Evolutionary conservation across 495 filamentous ascomycete genomes (phyloP).

Genomic region (Saxophila tyrrhenica): DNA sequence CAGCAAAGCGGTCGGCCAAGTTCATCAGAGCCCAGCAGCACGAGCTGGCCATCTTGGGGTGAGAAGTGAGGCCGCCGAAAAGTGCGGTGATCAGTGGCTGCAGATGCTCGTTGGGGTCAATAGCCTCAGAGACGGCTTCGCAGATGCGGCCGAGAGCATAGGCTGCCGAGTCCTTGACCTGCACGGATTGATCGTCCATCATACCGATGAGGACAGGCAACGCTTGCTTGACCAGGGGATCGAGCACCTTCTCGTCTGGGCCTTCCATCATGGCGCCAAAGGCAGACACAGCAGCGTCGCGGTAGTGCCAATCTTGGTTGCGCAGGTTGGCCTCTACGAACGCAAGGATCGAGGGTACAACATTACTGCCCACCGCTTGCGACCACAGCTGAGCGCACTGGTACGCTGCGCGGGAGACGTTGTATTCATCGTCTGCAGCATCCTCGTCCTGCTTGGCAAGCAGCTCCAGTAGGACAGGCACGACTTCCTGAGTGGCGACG

Average conservation of each 20-base stretch:
- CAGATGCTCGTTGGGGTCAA: conserved; percentile 72
- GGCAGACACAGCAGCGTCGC: conserved; percentile 94
- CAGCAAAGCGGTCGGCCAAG: conserved; percentile 85
- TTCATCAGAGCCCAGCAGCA: conserved; percentile 99
- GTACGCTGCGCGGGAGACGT: conserved; percentile 86
- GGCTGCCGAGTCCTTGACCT: conserved; percentile 93
- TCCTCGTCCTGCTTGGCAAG: conserved; percentile 97
- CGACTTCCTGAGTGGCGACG: conserved; percentile 80
- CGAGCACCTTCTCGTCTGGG: conserved; percentile 75
- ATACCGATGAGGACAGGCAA: conserved; percentile 80
- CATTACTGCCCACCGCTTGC: conserved; percentile 69
- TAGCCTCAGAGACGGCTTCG: conserved; percentile 74
- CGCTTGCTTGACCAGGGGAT: conserved; percentile 88
- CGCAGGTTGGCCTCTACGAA: conserved; percentile 91
- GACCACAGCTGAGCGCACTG: conserved; percentile 93
- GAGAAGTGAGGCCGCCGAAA: conserved; percentile 83
- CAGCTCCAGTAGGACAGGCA: conserved; percentile 77
- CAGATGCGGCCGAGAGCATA: conserved; percentile 94
- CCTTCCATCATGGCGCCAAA: conserved; percentile 99
- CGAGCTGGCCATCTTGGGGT: conserved; percentile 91
- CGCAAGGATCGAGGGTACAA: conserved; percentile 69
- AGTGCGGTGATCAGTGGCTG: conserved; percentile 72
- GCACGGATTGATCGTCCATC: conserved; percentile 85
- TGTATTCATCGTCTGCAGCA: conserved; percentile 92
- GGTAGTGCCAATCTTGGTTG: conserved; percentile 77